Evolutionary conservation across 176 grass and related monocot genomes (phyloP).

Genomic region (Aegilops sharonensis): DNA sequence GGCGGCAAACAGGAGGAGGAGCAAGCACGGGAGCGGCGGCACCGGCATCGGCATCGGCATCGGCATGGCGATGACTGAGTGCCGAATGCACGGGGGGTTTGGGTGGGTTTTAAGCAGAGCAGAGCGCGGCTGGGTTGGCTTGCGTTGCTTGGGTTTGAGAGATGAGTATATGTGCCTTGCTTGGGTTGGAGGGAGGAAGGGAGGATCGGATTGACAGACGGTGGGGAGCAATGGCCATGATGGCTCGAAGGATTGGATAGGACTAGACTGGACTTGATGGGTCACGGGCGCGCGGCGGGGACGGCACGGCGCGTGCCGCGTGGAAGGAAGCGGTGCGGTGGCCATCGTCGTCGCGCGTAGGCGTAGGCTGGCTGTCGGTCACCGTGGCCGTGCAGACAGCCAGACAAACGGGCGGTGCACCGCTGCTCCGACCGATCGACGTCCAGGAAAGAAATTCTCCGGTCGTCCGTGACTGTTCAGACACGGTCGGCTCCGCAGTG

Average conservation of each 20-base stretch:
- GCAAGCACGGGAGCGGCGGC: background rate
- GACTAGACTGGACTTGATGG: background rate
- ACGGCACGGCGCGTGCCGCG: background rate
- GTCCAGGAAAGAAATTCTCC: too few relatives aligned
- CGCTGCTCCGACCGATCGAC: too few relatives aligned
- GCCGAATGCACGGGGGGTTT: background rate
- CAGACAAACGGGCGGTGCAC: too few relatives aligned
- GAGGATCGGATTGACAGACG: too few relatives aligned
- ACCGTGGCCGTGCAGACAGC: too few relatives aligned
- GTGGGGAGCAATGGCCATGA: too few relatives aligned
- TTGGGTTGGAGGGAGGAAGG: background rate
- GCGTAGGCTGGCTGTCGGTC: too few relatives aligned
- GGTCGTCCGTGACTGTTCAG: too few relatives aligned
- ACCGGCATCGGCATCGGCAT: constrained; percentile 27
- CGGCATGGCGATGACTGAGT: background rate
- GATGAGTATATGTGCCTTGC: background rate
- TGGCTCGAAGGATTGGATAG: too few relatives aligned
- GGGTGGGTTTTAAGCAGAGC: constrained; percentile 8
- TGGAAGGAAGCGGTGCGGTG: background rate
- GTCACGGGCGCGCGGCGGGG: background rate
- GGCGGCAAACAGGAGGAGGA: constrained; percentile 23
- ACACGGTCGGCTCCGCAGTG: too few relatives aligned
- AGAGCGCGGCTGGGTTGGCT: background rate
- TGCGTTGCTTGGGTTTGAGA: background rate
- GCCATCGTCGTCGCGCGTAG: background rate